Conservation (phyloP, 148 eudicot genomes). For the Amaranthus cruentus region DNA sequence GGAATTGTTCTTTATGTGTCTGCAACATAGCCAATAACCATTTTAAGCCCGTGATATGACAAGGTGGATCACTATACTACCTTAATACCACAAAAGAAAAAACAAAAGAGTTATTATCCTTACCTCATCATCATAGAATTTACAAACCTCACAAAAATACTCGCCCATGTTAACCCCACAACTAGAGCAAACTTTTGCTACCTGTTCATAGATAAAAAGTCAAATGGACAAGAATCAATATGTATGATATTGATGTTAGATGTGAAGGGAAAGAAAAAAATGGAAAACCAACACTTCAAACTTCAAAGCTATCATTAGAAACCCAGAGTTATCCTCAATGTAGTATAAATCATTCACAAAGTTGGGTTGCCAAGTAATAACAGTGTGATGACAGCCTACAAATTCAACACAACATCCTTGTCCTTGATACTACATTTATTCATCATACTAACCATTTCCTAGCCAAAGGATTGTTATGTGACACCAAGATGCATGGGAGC, state of each 20-base stretch:
- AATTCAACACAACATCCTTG: too few relatives aligned
- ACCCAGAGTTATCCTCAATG: too few relatives aligned
- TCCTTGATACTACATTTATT: too few relatives aligned
- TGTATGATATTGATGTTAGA: background rate
- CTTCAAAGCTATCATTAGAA: too few relatives aligned
- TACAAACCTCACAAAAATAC: slow-evolving; percentile 76
- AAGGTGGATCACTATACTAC: background rate
- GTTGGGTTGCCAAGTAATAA: too few relatives aligned
- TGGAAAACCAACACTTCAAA: background rate
- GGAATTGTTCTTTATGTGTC: slow-evolving; percentile 70
- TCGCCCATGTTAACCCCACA: slow-evolving; percentile 82
- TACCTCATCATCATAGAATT: slow-evolving; percentile 83
- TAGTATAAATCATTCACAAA: too few relatives aligned
- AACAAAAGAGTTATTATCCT: background rate
- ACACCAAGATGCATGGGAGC: too few relatives aligned
- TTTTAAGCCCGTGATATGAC: background rate
- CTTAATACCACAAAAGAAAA: background rate
- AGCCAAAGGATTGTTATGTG: too few relatives aligned
- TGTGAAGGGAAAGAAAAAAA: background rate
- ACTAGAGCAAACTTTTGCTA: slow-evolving; percentile 52
- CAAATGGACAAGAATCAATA: background rate
- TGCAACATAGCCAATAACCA: slow-evolving; percentile 25
- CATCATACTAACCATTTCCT: too few relatives aligned
- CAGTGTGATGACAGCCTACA: too few relatives aligned
- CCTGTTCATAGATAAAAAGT: slow-evolving; percentile 30